Conservation (phyloP, 345 rosid genomes). For the Hypericum perforatum region DNA sequence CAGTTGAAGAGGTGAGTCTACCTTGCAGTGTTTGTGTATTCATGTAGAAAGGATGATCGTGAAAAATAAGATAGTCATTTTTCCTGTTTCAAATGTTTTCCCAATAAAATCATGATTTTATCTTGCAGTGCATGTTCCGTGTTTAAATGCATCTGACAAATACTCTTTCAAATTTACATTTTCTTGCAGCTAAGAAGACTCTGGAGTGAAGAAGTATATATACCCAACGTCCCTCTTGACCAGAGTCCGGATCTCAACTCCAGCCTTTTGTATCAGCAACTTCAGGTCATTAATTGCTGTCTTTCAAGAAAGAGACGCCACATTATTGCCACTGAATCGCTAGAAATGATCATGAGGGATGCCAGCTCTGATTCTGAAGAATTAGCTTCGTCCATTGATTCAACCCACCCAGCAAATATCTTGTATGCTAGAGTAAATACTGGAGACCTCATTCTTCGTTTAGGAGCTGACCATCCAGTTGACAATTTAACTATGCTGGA, state of each 20-base stretch:
- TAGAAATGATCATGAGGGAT: constrained; percentile 57
- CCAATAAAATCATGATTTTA: no score
- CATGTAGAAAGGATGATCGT: background rate
- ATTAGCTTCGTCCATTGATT: constrained; percentile 20
- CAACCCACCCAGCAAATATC: constrained; percentile 24
- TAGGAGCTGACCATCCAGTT: constrained; percentile 46
- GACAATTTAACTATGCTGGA: constrained; percentile 71
- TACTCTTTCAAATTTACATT: constrained; percentile 6
- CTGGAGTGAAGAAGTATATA: constrained; percentile 63
- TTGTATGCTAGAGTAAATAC: constrained; percentile 50
- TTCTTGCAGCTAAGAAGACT: constrained; percentile 63
- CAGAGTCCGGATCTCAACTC: constrained; percentile 70
- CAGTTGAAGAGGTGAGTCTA: constrained; percentile 69
- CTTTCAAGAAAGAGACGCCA: constrained; percentile 64
- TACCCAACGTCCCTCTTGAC: constrained; percentile 75
- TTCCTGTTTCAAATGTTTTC: no score
- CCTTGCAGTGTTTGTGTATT: constrained; percentile 9
- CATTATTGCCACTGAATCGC: constrained; percentile 47
- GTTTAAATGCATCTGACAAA: constrained; percentile 20
- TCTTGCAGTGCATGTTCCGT: no score
- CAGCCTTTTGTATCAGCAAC: constrained; percentile 72
- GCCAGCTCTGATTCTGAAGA: constrained; percentile 35
- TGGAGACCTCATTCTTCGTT: constrained; percentile 71
- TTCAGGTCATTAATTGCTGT: constrained; percentile 91
- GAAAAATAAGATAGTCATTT: background rate